A percentile compares a stretch with the other conserved stretches of the same genome.
Evolutionary conservation across 2,329 filamentous ascomycete species (phyloP).

Genomic region (Fusarium sp.): DNA sequence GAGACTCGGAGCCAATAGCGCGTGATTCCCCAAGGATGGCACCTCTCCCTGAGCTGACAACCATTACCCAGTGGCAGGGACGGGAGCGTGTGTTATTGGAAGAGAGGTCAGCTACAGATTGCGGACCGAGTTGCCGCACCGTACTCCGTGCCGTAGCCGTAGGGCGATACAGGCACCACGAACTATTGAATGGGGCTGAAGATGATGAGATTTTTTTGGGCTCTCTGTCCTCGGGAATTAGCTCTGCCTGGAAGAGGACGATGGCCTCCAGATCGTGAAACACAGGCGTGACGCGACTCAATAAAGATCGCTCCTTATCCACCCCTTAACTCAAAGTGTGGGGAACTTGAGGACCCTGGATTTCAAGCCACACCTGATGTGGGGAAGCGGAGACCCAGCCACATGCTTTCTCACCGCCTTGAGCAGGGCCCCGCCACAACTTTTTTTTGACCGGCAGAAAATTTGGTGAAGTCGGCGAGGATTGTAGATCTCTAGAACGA

Average conservation of each 20-base stretch:
- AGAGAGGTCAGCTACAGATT: constrained; percentile 7
- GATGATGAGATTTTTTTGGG: background rate
- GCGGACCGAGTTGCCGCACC: background rate
- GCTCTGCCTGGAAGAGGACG: constrained; percentile 7
- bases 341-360: constrained; percentile 39
- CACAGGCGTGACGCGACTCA: constrained; percentile 35
- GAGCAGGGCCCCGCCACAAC: constrained; percentile 27
- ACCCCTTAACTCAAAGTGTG: constrained; percentile 39
- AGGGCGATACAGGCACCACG: background rate
- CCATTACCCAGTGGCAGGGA: constrained; percentile 18
- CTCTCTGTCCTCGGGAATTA: constrained; percentile 1
- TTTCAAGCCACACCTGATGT: constrained; percentile 36
- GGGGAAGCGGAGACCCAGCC: constrained; percentile 27
- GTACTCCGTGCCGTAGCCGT: background rate
- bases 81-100: constrained; percentile 26
- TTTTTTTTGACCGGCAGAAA: constrained; percentile 47
- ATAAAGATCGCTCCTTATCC: constrained; percentile 37
- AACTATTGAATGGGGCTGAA: constrained; percentile 19
- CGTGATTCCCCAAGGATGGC: constrained; percentile 1
- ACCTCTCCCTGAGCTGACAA: constrained; percentile 29
- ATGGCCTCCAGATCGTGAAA: constrained; percentile 32
- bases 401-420: constrained; percentile 39
- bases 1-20: constrained; percentile 26
- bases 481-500: constrained; percentile 16
- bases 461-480: constrained; percentile 36